phyloP scores from a whole-genome alignment of 2,329 filamentous ascomycete species.

The Beauveria scarabaeidicola region DNA sequence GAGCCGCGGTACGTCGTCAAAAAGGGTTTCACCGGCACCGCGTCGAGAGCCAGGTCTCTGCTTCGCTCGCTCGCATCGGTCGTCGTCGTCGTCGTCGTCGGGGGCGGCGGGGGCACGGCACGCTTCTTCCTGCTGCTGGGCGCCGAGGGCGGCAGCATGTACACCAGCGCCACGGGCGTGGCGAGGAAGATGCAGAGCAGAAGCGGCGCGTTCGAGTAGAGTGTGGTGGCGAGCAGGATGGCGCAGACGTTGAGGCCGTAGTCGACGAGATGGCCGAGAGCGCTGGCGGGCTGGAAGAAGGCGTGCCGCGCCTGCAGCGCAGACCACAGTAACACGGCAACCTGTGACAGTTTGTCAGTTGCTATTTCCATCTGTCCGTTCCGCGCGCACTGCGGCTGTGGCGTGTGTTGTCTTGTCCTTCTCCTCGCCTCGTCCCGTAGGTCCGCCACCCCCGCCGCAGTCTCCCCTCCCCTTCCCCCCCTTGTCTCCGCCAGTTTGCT shows the following conservation, averaged over 20 bases:
- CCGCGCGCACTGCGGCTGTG: background rate
- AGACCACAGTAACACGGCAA: constrained; percentile 79
- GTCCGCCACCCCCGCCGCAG: too few species aligned
- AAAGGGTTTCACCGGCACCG: constrained; percentile 79
- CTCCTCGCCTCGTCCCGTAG: too few species aligned
- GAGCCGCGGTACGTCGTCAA: constrained; percentile 82
- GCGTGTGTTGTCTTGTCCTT: background rate
- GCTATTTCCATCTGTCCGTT: background rate
- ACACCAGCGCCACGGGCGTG: constrained; percentile 59
- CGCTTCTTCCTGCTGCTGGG: constrained; percentile 36
- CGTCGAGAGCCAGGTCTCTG: constrained; percentile 18
- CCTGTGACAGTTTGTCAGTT: constrained; percentile 37
- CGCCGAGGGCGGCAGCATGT: constrained; percentile 36
- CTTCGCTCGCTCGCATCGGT: constrained; percentile 16
- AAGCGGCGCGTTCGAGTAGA: constrained; percentile 69
- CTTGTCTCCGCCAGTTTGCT: background rate
- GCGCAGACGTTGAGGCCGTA: constrained; percentile 79
- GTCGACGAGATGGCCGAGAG: constrained; percentile 63
- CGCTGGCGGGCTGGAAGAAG: constrained; percentile 71
- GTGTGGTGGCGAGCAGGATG: constrained; percentile 74
- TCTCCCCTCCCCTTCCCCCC: background rate
- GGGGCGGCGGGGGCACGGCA: constrained; percentile 34
- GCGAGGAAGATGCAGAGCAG: constrained; percentile 68
- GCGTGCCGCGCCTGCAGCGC: constrained; percentile 73
- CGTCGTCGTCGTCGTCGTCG: constrained; percentile 31